Evolutionary conservation across 176 grass and related monocot species (phyloP), one percentile per base, ranked within the genome.

Genomic region (Paspalum notatum): DNA sequence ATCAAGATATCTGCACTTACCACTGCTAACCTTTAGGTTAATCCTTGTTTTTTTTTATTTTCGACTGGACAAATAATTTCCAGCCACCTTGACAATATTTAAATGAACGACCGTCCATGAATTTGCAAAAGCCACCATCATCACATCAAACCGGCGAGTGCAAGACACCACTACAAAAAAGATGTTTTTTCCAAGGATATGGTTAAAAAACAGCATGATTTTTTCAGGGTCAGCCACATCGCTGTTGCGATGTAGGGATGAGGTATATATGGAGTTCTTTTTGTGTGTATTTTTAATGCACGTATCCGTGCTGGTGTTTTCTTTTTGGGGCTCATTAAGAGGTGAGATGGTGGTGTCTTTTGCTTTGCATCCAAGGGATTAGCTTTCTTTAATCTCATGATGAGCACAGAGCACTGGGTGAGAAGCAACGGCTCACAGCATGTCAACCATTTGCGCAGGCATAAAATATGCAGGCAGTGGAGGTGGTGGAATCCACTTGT

Each of bases 371-470:
- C 84, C 24, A 80, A 80, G 40, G 68, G 74, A 80, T 89, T 76
- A 71, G 18, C 77, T 81, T 85, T 85, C 77, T 62, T 85, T 89
- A 81, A 89, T 85, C 87, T 76, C 71, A 81, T 85, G 56, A 71
- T 76, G 82, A 81, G 77, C 54, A 81, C 40, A 71, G 82, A 81
- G 77, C 54, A 85, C 40, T 71, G 25, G n/a, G 42, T 80, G 58
- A 54, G 64, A 89, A 77, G 87, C 82, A 85, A 71, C 64, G 82
- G 82, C 16, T 76, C 56, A 89, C 47, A 89, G 16, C 82, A 85
- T 71, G 77, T 81, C 87, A 85, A 81, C 82, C 64, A 56, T 76
- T 55, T 89, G 39, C 42, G 72, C 65, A 85, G 10, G 64, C 40
- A 85, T 89, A 85, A 81, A 81, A 85, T 77, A 89, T 76, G 71